Evolutionary conservation across 1,284 basidiomycete genomes (phyloP), one percentile per base, ranked within the genome.

Genomic region (Tilletia walkeri): DNA sequence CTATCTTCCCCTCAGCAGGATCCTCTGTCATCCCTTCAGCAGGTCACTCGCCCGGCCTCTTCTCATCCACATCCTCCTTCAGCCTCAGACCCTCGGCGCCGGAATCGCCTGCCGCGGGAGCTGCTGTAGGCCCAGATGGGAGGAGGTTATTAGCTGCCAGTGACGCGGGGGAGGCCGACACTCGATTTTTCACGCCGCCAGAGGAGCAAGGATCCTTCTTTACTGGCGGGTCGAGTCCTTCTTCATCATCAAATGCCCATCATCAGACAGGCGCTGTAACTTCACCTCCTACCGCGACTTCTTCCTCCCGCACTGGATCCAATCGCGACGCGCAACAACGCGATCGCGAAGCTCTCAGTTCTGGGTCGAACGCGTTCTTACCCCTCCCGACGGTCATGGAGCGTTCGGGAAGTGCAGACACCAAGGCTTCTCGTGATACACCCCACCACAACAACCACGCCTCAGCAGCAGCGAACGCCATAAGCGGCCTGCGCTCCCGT

Each of bases 321-420:
- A 12, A 38, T 34, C 36, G 36, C 53, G 39, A 24, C 18, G n/a
- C 18, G 39, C 16, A 38, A 14, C 30, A 10, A 41, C 30, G 7
- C 7, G 34, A 53, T 7, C 66, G 48, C 12, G 66, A 56, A 67
- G 49, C 36, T 6, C n/a, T 20, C 9, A 41, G 36, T 16, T 39
- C 59, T 5, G 59, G 59, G 9, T 63, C 38, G 9, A 63, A n/a
- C 38, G 59, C 59, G 4, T 63, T 63, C 59, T 14, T 63, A 16
- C 59, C 59, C 3, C 59, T 63, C 6, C 59, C 59, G 16, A 63
- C 59, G 9, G 59, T 63, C 16, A 63, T 63, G 59, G 59, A 63
- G 36, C 59, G 59, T 34, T 38, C 59, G 36, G 59, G 59, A 10
- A 63, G 59, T 34, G 14, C 59, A 38, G 59, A 63, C 34, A 63